A percentile compares a stretch with the other conserved stretches of the same genome.
Evolutionary conservation across 768 basidiomycete genomes (phyloP).

Genomic region (Clitopilus hobsonii): DNA sequence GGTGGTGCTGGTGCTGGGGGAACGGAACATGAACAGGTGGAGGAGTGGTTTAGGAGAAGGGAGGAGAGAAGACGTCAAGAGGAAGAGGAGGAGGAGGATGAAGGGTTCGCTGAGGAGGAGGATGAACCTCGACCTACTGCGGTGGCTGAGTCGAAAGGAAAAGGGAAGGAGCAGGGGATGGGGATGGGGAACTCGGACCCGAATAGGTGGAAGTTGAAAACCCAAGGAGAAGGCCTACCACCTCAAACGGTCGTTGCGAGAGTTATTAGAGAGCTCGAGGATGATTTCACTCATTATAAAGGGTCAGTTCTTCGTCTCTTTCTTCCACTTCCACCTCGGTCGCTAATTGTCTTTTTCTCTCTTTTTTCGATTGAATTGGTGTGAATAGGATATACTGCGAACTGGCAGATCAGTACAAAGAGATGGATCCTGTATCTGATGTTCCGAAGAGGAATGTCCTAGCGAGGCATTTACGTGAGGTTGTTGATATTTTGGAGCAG

Average conservation of each 20-base stretch:
- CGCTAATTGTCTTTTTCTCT: conserved; percentile 3
- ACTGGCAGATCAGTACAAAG: conserved; percentile 89
- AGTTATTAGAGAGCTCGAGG: conserved; percentile 85
- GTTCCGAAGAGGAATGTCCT: conserved; percentile 80
- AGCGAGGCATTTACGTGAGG: conserved; percentile 84
- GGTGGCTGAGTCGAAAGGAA: conserved; percentile 5
- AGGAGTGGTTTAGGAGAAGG: conserved; percentile 14
- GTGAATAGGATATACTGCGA: conserved; percentile 90
- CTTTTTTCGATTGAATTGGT: too few species aligned
- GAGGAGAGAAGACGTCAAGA: conserved; percentile 1
- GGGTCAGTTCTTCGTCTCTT: conserved; percentile 49
- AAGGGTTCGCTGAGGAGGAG: conserved; percentile 42
- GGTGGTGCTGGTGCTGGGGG: too few species aligned
- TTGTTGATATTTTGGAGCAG: conserved; percentile 87
- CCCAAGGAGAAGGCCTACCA: conserved; percentile 46
- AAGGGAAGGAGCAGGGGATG: conserved; percentile 27
- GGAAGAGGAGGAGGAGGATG: conserved; percentile 31
- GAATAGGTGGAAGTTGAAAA: conserved; percentile 23
- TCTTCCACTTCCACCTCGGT: conserved; percentile 2
- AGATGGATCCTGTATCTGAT: conserved; percentile 81
- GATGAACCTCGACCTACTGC: conserved; percentile 24
- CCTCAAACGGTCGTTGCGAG: conserved; percentile 85
- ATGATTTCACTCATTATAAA: conserved; percentile 93
- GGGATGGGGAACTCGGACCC: conserved; percentile 21
- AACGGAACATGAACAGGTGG: conserved; percentile 9